phyloP scores from a whole-genome alignment of 345 rosid species.

The Viola odorata region DNA sequence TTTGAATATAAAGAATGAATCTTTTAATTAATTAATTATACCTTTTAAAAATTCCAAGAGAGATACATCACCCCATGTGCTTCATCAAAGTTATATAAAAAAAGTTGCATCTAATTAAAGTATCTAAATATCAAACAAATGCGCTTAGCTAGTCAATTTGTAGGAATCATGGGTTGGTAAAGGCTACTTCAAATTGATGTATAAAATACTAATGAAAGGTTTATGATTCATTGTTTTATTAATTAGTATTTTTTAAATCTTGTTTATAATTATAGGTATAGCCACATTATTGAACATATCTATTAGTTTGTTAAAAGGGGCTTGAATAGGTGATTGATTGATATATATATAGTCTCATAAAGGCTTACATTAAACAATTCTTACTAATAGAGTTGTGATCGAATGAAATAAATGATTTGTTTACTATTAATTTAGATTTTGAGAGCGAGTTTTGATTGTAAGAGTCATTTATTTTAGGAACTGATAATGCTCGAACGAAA shows the following conservation, averaged over 20 bases:
- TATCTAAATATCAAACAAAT: slow-evolving; percentile 6
- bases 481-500: too few species aligned
- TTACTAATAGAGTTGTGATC: too few species aligned
- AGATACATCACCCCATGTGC: slow-evolving; percentile 41
- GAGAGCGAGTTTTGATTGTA: too few species aligned
- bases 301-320: not conserved
- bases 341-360: too few species aligned
- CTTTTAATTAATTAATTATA: too few species aligned
- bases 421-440: too few species aligned
- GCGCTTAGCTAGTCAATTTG: slow-evolving; percentile 15
- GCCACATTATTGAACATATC: not conserved
- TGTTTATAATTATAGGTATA: not conserved
- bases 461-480: too few species aligned
- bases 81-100: slow-evolving; percentile 12
- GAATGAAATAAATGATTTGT: too few species aligned
- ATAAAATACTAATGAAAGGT: slow-evolving; percentile 5
- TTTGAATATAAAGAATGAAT: slow-evolving; percentile 8
- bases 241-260: slow-evolving; percentile 3
- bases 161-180: slow-evolving; percentile 28
- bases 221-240: slow-evolving; percentile 13
- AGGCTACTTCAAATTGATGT: slow-evolving; percentile 27
- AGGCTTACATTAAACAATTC: too few species aligned
- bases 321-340: not conserved
- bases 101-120: not conserved
- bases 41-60: slow-evolving; percentile 20